Evolutionary conservation across 805 yeast species (phyloP), one percentile per base, ranked within the genome.

Genomic region (Saturnispora serradocipensis): DNA sequence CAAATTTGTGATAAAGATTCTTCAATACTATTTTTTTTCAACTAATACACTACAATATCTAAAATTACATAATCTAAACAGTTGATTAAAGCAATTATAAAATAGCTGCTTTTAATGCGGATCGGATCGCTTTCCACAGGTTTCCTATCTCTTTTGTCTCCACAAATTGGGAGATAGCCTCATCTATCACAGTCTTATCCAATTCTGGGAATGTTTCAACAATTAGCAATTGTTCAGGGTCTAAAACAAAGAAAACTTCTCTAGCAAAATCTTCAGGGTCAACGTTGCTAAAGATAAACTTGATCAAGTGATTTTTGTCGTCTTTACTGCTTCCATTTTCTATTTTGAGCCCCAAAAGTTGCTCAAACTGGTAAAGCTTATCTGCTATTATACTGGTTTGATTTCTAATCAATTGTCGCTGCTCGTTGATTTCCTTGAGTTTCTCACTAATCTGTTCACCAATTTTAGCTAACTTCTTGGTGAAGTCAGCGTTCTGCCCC

Each of bases 331-430:
- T 65, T 7, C 72, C 63, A 6, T 42, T 36, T 54, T 74, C 74
- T 36, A 78, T 70, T 47, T 64, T 68, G 28, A 78, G 57, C 1
- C 84, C 83, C 49, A 76, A 63, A 52, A 74, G 67, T 45, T 63
- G 66, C 53, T 77, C 81, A 56, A 66, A 73, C 55, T 73, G 75
- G 25, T 63, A 58, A 25, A 74, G 58, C 56, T 74, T 78, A 22
- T 69, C 72, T 45, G 65, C 65, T 52, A 75, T 76, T 32, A 66
- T 59, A 27, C 59, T 58, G 5, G 68, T 61, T 59, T 76, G 80
- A 6, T 60, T 58, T 15, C 64, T 57, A 35, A 76, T 57, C 44
- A 66, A 61, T 18, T 61, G 58, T 48, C 66, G 64, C 56, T 60
- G 57, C 48, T 61, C 53, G 54, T 58, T 63, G 18, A 65, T 56